Evolutionary conservation across 2,329 filamentous ascomycete species (phyloP).

Genomic region (Camptophora hylomeconis): DNA sequence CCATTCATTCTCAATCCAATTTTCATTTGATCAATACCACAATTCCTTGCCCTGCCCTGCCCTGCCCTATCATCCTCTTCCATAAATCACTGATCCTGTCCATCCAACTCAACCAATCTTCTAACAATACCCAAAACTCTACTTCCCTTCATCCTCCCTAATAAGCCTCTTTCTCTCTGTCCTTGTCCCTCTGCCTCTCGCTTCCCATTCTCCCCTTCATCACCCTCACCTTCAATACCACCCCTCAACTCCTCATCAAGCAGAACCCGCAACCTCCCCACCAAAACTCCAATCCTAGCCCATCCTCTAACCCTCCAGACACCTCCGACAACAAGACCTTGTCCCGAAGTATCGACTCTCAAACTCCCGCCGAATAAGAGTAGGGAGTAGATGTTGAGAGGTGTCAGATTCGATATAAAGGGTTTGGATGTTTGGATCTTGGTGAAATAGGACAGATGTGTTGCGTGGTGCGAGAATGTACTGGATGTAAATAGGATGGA

Average conservation of each 20-base stretch:
- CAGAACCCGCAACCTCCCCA: constrained; percentile 70
- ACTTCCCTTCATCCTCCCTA: no score
- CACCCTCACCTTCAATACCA: constrained; percentile 65
- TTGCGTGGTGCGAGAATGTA: constrained; percentile 58
- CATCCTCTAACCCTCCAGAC: constrained; percentile 81
- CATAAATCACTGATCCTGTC: constrained; percentile 48
- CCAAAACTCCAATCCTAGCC: constrained; percentile 85
- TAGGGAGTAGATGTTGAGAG: constrained; percentile 79
- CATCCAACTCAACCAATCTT: constrained; percentile 77
- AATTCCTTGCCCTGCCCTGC: no score
- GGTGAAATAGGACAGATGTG: constrained; percentile 79
- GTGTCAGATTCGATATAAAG: constrained; percentile 81
- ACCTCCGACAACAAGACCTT: constrained; percentile 79
- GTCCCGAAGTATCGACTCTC: constrained; percentile 71
- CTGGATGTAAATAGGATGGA: constrained; percentile 78
- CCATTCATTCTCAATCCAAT: no score
- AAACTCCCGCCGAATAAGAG: constrained; percentile 76
- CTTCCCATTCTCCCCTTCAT: constrained; percentile 28
- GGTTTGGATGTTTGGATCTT: constrained; percentile 88
- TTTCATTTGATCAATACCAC: no score
- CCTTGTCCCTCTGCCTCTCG: constrained; percentile 20
- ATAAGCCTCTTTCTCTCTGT: constrained; percentile 25
- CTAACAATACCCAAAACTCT: constrained; percentile 67
- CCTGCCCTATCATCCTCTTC: no score
- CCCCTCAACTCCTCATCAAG: constrained; percentile 71